Evolutionary conservation across 345 rosid species (phyloP), one percentile per base, ranked within the genome.

Genomic region (Brassica nigra): DNA sequence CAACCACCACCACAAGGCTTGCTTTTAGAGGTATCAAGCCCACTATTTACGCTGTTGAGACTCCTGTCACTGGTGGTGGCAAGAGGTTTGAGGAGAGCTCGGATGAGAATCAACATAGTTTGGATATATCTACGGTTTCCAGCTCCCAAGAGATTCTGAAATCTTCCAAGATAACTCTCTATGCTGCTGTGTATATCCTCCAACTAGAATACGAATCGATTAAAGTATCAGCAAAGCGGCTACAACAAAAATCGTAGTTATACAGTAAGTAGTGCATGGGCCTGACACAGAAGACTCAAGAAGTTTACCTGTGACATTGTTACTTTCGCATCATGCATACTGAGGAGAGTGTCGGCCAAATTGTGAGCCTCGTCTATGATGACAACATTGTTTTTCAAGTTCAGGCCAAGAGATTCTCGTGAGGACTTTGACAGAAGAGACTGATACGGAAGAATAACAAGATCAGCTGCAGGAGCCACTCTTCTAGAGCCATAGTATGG

Each of bases 361-460:
- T 95, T 95, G 84, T 95, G 97, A 75, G 97, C 99, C 87, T 95
- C 99, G 36, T 92, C 99, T 75, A 95, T 90, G 69, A 95, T 90
- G 71, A 95, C 88, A 73, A 95, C 87, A 83, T 71, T 91, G 20
- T 87, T 87, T 83, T 89, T 91, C 90, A 92, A 86, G 75, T 84
- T 87, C 63, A 95, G 87, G 20, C 94, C 97, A 73, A 95, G 97
- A 62, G 92, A 87, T 69, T 95, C 97, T 37, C 97, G 91, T n/a
- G 99, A 90, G 39, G 97, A 86, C 88, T 91, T 90, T 82, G 94
- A 91, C 33, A 95, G 89, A 71, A 95, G 91, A 77, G 99, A 95
- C 66, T 92, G 97, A 77, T 95, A 95, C 28, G 99, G 99, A 71
- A 95, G 97, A 80, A 92, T 89, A 52, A 92, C 91, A 80, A 92